phyloP scores from a whole-genome alignment of 805 yeast species.

The Zygosaccharomyces bailii region DNA sequence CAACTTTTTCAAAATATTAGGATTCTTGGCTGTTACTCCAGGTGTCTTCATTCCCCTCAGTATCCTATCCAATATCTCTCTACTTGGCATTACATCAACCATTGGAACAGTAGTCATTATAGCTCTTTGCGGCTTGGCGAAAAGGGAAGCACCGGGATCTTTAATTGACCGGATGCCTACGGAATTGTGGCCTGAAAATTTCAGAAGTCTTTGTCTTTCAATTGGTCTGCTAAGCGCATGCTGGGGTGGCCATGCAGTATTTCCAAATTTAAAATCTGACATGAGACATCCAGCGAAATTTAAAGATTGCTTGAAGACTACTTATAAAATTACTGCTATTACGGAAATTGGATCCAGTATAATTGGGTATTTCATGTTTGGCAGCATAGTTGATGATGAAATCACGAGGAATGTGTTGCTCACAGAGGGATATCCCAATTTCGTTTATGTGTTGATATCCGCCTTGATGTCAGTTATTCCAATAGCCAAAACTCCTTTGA shows the following conservation, averaged over 20 bases:
- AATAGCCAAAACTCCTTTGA: slow-evolving; percentile 77
- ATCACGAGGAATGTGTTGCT: slow-evolving; percentile 70
- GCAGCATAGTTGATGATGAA: slow-evolving; percentile 61
- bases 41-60: slow-evolving; percentile 77
- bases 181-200: slow-evolving; percentile 57
- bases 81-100: slow-evolving; percentile 70
- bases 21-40: slow-evolving; percentile 72
- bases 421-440: slow-evolving; percentile 64
- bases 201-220: slow-evolving; percentile 51
- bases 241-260: slow-evolving; percentile 82
- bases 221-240: slow-evolving; percentile 73
- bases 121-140: slow-evolving; percentile 59
- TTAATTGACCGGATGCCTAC: slow-evolving; percentile 61
- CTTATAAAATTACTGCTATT: slow-evolving; percentile 57
- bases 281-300: slow-evolving; percentile 65
- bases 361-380: slow-evolving; percentile 78
- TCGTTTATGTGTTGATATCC: slow-evolving; percentile 57
- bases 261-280: slow-evolving; percentile 68
- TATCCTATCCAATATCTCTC: slow-evolving; percentile 61
- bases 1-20: slow-evolving; percentile 59
- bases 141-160: slow-evolving; percentile 69
- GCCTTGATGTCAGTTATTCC: slow-evolving; percentile 77
- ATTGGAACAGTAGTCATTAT: slow-evolving; percentile 59
- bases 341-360: slow-evolving; percentile 64
- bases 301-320: slow-evolving; percentile 48